Evolutionary conservation across 768 basidiomycete genomes (phyloP).

Genomic region (Clitopilus hobsonii): DNA sequence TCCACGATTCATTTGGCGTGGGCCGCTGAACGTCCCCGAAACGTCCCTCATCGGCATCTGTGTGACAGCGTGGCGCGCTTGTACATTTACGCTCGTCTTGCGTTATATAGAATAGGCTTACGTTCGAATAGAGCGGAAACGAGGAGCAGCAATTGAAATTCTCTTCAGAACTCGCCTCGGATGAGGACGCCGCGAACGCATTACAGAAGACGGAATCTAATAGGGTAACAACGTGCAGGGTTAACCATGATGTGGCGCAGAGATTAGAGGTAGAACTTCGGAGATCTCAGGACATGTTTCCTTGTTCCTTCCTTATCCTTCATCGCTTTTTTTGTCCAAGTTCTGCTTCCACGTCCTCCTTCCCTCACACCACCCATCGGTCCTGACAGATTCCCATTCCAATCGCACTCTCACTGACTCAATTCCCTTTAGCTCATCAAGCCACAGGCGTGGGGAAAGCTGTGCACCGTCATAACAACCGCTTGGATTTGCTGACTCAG

Average conservation of each 20-base stretch:
- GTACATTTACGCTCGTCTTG: neutral
- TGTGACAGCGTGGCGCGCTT: neutral
- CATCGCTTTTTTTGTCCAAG: too few relatives aligned
- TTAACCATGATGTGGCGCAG: neutral
- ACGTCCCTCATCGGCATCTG: neutral
- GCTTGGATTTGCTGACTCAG: neutral
- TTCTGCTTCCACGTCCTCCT: too few relatives aligned
- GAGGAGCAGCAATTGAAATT: neutral
- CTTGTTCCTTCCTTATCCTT: neutral
- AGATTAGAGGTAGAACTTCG: neutral
- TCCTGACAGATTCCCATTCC: too few relatives aligned
- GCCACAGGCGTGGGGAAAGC: neutral
- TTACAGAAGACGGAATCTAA: too few relatives aligned
- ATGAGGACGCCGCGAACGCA: too few relatives aligned
- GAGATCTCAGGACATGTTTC: too few relatives aligned
- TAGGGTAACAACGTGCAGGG: neutral
- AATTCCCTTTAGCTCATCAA: neutral
- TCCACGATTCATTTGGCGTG: neutral
- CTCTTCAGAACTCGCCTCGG: too few relatives aligned
- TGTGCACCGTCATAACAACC: conserved; percentile 1
- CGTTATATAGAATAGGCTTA: too few relatives aligned
- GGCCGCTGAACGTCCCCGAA: neutral
- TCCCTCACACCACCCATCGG: neutral
- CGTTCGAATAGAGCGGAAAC: too few relatives aligned
- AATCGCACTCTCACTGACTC: neutral